Evolutionary conservation across 2,329 filamentous ascomycete species (phyloP), one percentile per base, ranked within the genome.

Genomic region (Ophiostoma triangulosporum): DNA sequence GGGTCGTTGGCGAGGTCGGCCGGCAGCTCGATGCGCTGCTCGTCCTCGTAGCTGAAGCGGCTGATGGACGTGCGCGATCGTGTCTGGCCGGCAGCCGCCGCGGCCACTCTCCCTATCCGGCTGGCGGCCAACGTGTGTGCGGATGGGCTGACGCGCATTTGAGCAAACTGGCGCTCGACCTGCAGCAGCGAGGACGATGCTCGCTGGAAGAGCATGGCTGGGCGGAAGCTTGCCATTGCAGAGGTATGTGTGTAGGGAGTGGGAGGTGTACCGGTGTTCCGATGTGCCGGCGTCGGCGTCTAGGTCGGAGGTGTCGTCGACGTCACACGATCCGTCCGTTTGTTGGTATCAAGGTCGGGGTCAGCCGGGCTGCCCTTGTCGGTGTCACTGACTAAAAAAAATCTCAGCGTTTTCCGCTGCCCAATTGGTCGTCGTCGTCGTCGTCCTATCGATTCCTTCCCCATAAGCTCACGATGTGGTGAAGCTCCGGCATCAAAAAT

Each of bases 151-250:
- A 57, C 14, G 24, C 52, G 56, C 24, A 58, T 38, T 8, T 53
- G 50, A 14, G 50, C 48, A 49, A 59, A 57, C 15, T 55, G 56
- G 9, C 45, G 54, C 8, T 57, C 58, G 15, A 59, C 50, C 35
- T 57, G 56, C 17, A 48, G 50, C 52, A 43, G 52, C 40, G 55
- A 43, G 38, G 55, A 45, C 38, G 32, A 22, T 3, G 31, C 32
- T 40, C 36, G 22, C 20, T 29, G 54, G 14, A 36, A 40, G 22
- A 56, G 55, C 35, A 56, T 20, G 17, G 51, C 48, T 8, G 57
- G 29, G 22, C 56, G 56, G 35, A 60, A 45, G 53, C 56, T 58
- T 26, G 57, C 54, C 58, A 58, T 58, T 49, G 32, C 14, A 7
- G 4, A 9, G 14, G 33, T 33, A 5, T 22, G 40, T 27, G 40